These are phyloP conservation scores for Emiliania huxleyi DNA, from an alignment of 78 protist species.

Conservation along the genomic window DNA sequence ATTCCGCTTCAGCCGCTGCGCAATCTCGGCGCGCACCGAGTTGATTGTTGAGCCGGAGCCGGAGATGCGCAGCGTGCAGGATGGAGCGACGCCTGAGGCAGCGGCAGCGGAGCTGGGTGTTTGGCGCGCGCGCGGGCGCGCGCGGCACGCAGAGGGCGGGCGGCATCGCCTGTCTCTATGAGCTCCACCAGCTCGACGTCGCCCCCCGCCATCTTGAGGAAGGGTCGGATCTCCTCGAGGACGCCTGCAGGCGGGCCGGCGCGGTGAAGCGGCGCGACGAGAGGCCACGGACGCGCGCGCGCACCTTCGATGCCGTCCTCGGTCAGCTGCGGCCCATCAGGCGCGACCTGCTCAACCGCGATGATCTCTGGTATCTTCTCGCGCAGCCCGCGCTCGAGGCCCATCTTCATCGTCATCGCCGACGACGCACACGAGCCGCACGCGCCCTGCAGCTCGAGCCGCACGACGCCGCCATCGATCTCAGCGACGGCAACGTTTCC, in stretches of 20 bases:
- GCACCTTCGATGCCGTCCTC: neutral
- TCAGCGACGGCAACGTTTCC: constrained; percentile 31
- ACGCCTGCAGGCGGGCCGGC: no score
- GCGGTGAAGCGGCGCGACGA: no score
- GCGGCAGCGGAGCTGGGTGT: no score
- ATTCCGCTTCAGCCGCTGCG: constrained; percentile 41
- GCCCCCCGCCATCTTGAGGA: constrained; percentile 32
- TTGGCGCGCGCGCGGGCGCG: no score
- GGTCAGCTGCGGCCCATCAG: neutral
- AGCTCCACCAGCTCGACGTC: neutral
- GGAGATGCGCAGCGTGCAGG: neutral
- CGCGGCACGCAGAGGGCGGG: no score
- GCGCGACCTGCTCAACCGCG: constrained; percentile 11
- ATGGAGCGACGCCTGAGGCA: neutral
- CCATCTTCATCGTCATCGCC: constrained; percentile 45
- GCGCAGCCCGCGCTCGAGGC: constrained; percentile 42
- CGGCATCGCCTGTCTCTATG: no score
- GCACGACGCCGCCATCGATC: constrained; percentile 21
- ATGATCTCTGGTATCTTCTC: constrained; percentile 3
- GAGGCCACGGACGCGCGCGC: no score
- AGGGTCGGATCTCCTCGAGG: constrained; percentile 19
- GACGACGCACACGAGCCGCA: constrained; percentile 37
- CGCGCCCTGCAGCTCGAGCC: constrained; percentile 29
- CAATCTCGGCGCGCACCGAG: constrained; percentile 16
- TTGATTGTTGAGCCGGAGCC: constrained; percentile 17